Evolutionary conservation across 1,139 yeast species (phyloP).

Genomic region (Pneumocystis canis): DNA sequence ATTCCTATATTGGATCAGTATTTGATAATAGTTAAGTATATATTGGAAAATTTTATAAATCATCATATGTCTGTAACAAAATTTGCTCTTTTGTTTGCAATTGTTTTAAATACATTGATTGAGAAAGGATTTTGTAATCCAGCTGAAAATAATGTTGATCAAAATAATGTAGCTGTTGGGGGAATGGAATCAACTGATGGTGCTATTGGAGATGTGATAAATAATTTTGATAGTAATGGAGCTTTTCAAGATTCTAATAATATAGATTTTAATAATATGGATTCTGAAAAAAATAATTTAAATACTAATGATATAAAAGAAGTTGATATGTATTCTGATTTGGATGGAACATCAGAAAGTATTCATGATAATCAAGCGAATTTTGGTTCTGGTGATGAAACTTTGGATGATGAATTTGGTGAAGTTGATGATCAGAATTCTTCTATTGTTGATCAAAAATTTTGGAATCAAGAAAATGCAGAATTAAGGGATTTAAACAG

Average conservation of each 20-base stretch:
- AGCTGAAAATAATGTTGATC: constrained; percentile 32
- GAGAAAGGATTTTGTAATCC: constrained; percentile 93
- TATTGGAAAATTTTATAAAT: constrained; percentile 12
- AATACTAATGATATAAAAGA: constrained; percentile 49
- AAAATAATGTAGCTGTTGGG: constrained; percentile 43
- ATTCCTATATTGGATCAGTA: constrained; percentile 24
- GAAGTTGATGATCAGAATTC: constrained; percentile 85
- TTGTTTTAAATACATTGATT: constrained; percentile 29
- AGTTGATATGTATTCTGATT: constrained; percentile 58
- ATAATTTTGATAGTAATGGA: constrained; percentile 78
- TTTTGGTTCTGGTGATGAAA: constrained; percentile 30
- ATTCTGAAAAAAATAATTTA: constrained; percentile 49
- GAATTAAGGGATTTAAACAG: constrained; percentile 53
- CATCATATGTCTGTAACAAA: constrained; percentile 7
- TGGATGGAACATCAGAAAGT: constrained; percentile 46
- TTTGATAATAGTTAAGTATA: constrained; percentile 16
- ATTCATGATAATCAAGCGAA: constrained; percentile 38
- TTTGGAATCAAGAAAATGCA: constrained; percentile 93
- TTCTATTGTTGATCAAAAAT: constrained; percentile 88
- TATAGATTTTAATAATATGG: constrained; percentile 59
- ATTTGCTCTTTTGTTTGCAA: constrained; percentile 8
- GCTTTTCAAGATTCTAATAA: constrained; percentile 82
- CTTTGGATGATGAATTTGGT: constrained; percentile 77
- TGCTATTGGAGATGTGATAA: constrained; percentile 89
- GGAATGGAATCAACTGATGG: constrained; percentile 36